Percentiles rank a stretch among this genome's conserved stretches.
Evolutionary conservation across 176 grass and related monocot genomes (phyloP).

Genomic region (Ensete glaucum): DNA sequence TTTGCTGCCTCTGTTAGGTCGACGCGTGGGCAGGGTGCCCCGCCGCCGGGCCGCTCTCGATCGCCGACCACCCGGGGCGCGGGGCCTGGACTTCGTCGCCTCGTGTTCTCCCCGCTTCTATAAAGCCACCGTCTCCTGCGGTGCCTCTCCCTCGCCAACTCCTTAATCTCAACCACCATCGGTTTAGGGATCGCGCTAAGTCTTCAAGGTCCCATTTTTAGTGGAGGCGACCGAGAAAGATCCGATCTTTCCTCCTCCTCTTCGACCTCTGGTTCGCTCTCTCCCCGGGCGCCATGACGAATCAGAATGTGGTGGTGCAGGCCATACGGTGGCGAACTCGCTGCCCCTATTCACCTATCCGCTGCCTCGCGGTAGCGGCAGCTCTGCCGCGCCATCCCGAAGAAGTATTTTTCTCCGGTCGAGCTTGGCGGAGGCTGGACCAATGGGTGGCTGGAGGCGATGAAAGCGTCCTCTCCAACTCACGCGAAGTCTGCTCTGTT

Average conservation of each 20-base stretch:
- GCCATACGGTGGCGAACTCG: constrained; percentile 24
- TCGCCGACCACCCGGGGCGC: too few relatives aligned
- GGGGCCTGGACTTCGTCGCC: background rate
- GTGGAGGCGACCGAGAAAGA: background rate
- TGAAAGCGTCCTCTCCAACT: constrained; percentile 81
- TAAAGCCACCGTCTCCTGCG: constrained; percentile 1
- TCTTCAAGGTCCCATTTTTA: background rate
- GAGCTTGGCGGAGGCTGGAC: constrained; percentile 31
- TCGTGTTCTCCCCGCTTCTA: background rate
- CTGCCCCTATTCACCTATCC: constrained; percentile 53
- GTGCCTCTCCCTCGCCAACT: background rate
- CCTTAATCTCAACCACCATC: background rate
- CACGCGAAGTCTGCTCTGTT: constrained; percentile 47
- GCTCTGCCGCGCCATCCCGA: constrained; percentile 27
- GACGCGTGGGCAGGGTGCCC: too few relatives aligned
- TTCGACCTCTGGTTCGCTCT: background rate
- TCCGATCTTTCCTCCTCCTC: background rate
- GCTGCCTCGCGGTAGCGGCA: constrained; percentile 29
- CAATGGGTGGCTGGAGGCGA: constrained; percentile 49
- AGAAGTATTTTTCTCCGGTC: constrained; percentile 41
- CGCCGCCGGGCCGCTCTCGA: background rate
- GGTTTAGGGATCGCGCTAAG: background rate
- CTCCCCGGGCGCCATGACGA: constrained; percentile 38
- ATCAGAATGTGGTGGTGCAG: constrained; percentile 47
- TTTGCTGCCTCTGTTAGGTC: too few relatives aligned